Base-by-base conservation (phyloP, 495 filamentous ascomycete species). In the Jackrogersella multiformis region DNA sequence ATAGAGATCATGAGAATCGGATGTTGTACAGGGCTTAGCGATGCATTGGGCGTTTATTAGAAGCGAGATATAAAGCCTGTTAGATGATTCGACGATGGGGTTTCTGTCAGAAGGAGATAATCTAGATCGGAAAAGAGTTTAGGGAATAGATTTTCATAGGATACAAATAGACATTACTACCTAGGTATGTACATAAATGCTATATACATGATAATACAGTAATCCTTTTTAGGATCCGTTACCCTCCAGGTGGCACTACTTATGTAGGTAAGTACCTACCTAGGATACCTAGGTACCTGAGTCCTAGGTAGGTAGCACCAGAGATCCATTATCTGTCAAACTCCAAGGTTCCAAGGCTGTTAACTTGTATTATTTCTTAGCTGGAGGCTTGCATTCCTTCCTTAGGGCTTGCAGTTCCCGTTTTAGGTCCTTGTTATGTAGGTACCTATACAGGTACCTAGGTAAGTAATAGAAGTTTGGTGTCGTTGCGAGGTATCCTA, bases 21-120 rank as follows among this genome's bases (percentile, higher is more conserved):
- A 65, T 69, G 61, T 64, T 48, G 46, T 64, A 60, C 66, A 64
- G 66, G 66, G 61, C 61, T 61, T 53, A 64, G 65, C 39, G 65
- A 68, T 68, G 65, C 59, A 68, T 59, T 63, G 54, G 53, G 59
- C 48, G 55, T 26, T 56, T 69, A 69, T 60, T 55, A 54, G 42
- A 69, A 61, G 35, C n/a, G 18, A 41, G 36, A 32, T 49, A 55
- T 55, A 30, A 56, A 48, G 42, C 15, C 49, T 53, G 45, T 46
- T 28, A 61, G 35, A 58, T 65, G 67, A 70, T 70, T 65, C 32
- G 61, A 56, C 16, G 51, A 35, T 53, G 35, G 23, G 51, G 36
- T 45, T 42, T 49, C 44, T 36, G 56, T 56, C 39, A 56, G 18
- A 41, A n/a, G 48, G 4, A 63, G 34, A 60, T 56, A 55, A 69